A percentile compares a stretch with the other conserved stretches of the same genome.
These are phyloP conservation scores for Trametes pubescens DNA, from an alignment of 1,284 basidiomycete species.

Conservation along the genomic window DNA sequence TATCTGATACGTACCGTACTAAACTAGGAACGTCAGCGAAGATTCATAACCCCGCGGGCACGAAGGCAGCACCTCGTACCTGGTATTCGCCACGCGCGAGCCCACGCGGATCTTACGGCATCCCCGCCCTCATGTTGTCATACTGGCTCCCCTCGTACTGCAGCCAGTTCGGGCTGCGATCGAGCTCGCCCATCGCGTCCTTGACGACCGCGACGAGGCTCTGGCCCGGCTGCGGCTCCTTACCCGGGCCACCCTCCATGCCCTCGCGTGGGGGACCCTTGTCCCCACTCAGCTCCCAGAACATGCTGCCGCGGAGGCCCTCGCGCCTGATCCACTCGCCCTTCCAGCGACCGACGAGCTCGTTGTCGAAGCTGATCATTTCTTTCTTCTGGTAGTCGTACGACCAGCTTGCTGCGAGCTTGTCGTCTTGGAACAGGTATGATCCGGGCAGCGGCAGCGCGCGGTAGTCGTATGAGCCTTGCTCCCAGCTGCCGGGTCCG, in stretches of 20 bases:
- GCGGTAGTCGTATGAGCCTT: slow-evolving; percentile 85
- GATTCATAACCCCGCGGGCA: neutral
- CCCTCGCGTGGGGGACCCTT: slow-evolving; percentile 71
- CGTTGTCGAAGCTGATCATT: slow-evolving; percentile 84
- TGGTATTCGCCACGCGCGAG: slow-evolving; percentile 18
- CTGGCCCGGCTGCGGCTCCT: slow-evolving; percentile 44
- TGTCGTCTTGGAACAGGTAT: slow-evolving; percentile 64
- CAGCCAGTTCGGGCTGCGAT: slow-evolving; percentile 74
- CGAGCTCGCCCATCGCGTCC: slow-evolving; percentile 77
- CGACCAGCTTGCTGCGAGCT: slow-evolving; percentile 73
- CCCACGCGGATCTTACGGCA: slow-evolving; percentile 45
- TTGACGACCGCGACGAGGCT: slow-evolving; percentile 77
- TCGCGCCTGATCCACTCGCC: slow-evolving; percentile 78
- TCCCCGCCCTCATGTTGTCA: slow-evolving; percentile 79
- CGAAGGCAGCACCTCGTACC: slow-evolving; percentile 14
- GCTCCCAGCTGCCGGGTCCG: slow-evolving; percentile 79
- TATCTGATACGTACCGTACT: slow-evolving; percentile 24
- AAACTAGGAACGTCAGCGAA: slow-evolving; percentile 16
- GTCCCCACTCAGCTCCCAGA: slow-evolving; percentile 87
- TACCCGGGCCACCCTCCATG: slow-evolving; percentile 63
- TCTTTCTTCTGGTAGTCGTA: slow-evolving; percentile 74
- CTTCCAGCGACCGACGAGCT: slow-evolving; percentile 73
- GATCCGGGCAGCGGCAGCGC: slow-evolving; percentile 77
- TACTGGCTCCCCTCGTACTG: slow-evolving; percentile 75
- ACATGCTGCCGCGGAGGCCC: slow-evolving; percentile 84